Conservation (phyloP, 768 basidiomycete species). For the Glaciozyma martinii region DNA sequence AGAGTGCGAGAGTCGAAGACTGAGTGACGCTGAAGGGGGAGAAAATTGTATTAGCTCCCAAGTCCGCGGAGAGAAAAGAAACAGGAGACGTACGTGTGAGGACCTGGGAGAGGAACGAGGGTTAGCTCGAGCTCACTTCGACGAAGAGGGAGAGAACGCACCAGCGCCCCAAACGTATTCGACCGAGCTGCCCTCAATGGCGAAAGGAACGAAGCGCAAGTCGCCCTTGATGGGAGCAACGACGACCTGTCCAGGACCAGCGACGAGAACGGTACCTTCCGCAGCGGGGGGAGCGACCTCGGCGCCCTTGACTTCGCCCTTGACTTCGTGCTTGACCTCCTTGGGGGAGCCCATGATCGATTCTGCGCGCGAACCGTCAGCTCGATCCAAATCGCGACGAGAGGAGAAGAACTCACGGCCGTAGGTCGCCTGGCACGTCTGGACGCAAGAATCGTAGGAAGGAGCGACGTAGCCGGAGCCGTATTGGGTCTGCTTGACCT, state of each 20-base stretch:
- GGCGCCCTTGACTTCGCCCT: not conserved
- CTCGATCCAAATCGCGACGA: no score
- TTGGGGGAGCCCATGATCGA: not conserved
- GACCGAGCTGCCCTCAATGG: conserved; percentile 9
- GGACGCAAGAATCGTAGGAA: conserved; percentile 6
- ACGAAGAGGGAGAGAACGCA: no score
- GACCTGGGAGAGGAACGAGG: not conserved
- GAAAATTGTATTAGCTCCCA: not conserved
- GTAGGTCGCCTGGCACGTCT: conserved; percentile 11
- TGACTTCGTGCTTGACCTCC: not conserved
- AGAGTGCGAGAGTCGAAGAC: conserved; percentile 55
- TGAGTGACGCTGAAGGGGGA: conserved; percentile 72
- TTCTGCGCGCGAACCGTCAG: not conserved
- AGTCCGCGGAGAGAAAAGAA: not conserved
- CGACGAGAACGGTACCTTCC: conserved; percentile 2
- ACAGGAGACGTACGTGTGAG: not conserved
- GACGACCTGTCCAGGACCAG: conserved; percentile 11
- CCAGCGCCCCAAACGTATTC: conserved; percentile 50
- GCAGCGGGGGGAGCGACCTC: not conserved
- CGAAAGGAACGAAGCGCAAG: conserved; percentile 8
- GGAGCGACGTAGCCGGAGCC: not conserved
- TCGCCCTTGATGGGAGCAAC: conserved; percentile 28
- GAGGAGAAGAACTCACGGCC: not conserved
- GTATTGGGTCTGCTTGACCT: not conserved
- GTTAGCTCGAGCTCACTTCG: no score